A percentile compares a stretch with the other conserved stretches of the same genome.
phyloP scores from a whole-genome alignment of 768 basidiomycete genomes.

The Pleurotus sapidus region DNA sequence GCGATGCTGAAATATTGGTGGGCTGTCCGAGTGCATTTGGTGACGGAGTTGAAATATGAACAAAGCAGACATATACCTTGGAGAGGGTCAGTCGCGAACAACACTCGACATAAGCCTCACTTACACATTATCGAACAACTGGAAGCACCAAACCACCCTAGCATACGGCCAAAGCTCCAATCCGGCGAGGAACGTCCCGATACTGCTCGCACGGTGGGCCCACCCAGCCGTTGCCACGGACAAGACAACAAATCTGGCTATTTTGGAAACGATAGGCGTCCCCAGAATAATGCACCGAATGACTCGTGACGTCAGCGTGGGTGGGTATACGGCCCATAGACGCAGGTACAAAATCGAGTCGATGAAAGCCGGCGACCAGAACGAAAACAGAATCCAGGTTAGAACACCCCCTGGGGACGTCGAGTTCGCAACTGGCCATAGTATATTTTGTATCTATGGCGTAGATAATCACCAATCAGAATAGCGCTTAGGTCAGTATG shows the following conservation, averaged over 20 bases:
- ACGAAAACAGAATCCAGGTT: slow-evolving; percentile 13
- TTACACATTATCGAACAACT: slow-evolving; percentile 31
- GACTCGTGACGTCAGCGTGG: slow-evolving; percentile 11
- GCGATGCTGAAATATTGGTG: too few species aligned
- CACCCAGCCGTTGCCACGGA: slow-evolving; percentile 5
- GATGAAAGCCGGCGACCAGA: slow-evolving; percentile 29
- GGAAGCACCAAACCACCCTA: slow-evolving; percentile 28
- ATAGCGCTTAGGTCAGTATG: not conserved
- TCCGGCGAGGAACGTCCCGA: slow-evolving; percentile 6
- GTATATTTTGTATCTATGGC: slow-evolving; percentile 1
- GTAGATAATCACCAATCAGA: not conserved
- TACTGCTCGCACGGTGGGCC: slow-evolving; percentile 3
- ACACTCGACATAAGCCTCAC: slow-evolving; percentile 8
- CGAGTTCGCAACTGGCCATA: not conserved
- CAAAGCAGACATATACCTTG: slow-evolving; percentile 1
- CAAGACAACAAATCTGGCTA: slow-evolving; percentile 22
- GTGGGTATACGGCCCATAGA: slow-evolving; percentile 32
- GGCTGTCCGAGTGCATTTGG: not conserved
- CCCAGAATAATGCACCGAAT: slow-evolving; percentile 18
- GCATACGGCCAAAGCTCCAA: slow-evolving; percentile 13
- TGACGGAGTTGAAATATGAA: slow-evolving; percentile 1
- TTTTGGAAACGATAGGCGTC: slow-evolving; percentile 25
- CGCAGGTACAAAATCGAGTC: slow-evolving; percentile 37
- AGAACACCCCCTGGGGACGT: not conserved
- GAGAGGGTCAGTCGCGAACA: not conserved